Base-by-base conservation (phyloP, 495 filamentous ascomycete genomes). In the Trichoderma virens region DNA sequence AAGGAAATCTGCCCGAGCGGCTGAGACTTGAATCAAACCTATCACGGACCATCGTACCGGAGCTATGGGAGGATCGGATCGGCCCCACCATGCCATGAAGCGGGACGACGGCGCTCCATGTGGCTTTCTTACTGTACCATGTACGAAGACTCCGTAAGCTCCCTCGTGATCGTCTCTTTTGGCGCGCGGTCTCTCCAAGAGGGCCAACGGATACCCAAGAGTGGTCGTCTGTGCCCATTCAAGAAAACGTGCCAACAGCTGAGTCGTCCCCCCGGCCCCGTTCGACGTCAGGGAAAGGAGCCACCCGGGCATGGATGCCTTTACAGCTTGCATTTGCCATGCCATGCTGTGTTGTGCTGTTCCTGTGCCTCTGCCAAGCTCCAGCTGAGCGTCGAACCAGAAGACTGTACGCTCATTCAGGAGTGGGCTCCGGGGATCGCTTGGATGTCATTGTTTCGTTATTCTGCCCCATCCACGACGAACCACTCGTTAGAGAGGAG, bases 241-340 rank as follows among this genome's bases (percentile, higher is more conserved):
- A 27, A 30, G 27, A 16, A 56, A 56, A 56, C 51, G 51, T 56
- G 51, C 51, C 51, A 56, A 16, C 51, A 56, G 51, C 51, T 56
- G 51, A 56, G 51, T 56, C 51, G 51, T 56, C 25, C 23, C 45
- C 51, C 51, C 51, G 51, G 51, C 27, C 51, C 51, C 51, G 20
- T 56, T 18, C 51, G 51, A 56, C 25, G 51, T 56, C 23, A 30
- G 51, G 25, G 11, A 56, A 56, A 25, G 51, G 43, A 30, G 51
- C 25, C 51, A 30, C 30, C 51, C 25, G 25, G 51, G 51, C 51
- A 56, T 18, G 51, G 25, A 56, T 56, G 51, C 51, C 20, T 56
- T 18, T 56, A 56, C 51, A 56, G 51, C 51, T 56, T 56, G 51
- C 51, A 56, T 56, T 25, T 56, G 25, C 43, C 43, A 47, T 47